Base-by-base conservation (phyloP, 148 eudicot genomes). In the Hydrangea macrophylla region DNA sequence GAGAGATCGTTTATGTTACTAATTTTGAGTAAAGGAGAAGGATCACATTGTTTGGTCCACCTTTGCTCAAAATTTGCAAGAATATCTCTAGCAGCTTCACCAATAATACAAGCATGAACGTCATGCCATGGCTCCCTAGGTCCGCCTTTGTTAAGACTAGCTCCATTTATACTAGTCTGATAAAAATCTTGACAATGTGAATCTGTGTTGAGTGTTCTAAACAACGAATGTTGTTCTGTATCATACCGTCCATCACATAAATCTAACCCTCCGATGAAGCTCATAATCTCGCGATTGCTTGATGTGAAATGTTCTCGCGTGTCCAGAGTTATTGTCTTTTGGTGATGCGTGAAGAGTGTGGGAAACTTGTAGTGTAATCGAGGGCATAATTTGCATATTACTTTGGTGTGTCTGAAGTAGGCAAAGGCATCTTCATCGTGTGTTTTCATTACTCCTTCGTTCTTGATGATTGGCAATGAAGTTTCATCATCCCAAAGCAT, bases 71-170 rank as follows among this genome's bases (percentile, higher is more conserved):
- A 90, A 81, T 94, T 94, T 18, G 63, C 70, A 28, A 86, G 80
- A 6, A 90, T 69, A 65, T 94, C 95, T 79, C 75, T 55, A 1
- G 92, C 97, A 30, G 96, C 97, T 74, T 79, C 87, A 7, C 97
- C 96, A n/a, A 71, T 76, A 9, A 90, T 71, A 64, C 92, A 71
- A 26, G 95, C 96, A 70, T 93, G 98, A 11, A 84, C 73, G 37
- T 94, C 98, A 25, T 94, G 97, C 92, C 95, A 90, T 39, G 96
- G 97, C 78, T 90, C 88, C 45, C 97, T 74, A 2, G 97, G 97
- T 56, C 96, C 97, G 0, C 92, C 96, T 74, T 75, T 88, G 40
- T 68, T 77, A 11, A 93, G 87, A 66, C 74, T 81, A 36, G 92
- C 98, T 45, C 96, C 98, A 9, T 79, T 20, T 31, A 90, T 68